These are phyloP conservation scores for Benincasa hispida DNA, from an alignment of 306 rosid genomes.

Conservation along the genomic window DNA sequence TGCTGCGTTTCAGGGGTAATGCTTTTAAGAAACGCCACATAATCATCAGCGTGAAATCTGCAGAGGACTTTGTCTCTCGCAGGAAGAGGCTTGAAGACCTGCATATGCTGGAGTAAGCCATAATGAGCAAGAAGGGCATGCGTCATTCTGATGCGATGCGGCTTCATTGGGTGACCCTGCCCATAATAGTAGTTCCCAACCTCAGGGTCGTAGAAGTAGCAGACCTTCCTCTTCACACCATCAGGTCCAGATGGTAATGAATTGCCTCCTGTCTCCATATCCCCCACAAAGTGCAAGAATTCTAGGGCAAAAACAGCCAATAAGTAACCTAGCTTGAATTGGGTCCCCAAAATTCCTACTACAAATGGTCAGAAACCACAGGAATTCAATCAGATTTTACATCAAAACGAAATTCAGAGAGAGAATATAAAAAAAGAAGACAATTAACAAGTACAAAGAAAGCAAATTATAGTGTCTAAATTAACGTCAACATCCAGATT, in stretches of 20 bases:
- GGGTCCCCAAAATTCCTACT: not conserved
- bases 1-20: conserved; percentile 81
- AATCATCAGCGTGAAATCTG: conserved; percentile 82
- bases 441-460: not conserved
- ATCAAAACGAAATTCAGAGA: not conserved
- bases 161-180: conserved; percentile 95
- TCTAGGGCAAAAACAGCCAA: conserved; percentile 5
- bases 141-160: conserved; percentile 80
- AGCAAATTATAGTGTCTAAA: not conserved
- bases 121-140: conserved; percentile 85
- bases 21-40: conserved; percentile 64
- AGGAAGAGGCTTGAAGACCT: conserved; percentile 82
- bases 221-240: conserved; percentile 69
- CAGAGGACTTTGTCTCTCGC: conserved; percentile 76
- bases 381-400: not conserved
- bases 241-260: conserved; percentile 69
- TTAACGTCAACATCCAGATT: not conserved
- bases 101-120: conserved; percentile 80
- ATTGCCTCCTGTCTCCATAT: conserved; percentile 64
- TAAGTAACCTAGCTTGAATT: not conserved
- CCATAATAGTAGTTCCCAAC: conserved; percentile 88
- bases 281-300: not conserved
- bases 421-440: not conserved
- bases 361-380: not conserved
- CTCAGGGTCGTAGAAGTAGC: conserved; percentile 79